Percentiles rank a stretch among this genome's conserved stretches.
phyloP scores from a whole-genome alignment of 139 green algal genomes.

The Edaphochlamys debaryana region DNA sequence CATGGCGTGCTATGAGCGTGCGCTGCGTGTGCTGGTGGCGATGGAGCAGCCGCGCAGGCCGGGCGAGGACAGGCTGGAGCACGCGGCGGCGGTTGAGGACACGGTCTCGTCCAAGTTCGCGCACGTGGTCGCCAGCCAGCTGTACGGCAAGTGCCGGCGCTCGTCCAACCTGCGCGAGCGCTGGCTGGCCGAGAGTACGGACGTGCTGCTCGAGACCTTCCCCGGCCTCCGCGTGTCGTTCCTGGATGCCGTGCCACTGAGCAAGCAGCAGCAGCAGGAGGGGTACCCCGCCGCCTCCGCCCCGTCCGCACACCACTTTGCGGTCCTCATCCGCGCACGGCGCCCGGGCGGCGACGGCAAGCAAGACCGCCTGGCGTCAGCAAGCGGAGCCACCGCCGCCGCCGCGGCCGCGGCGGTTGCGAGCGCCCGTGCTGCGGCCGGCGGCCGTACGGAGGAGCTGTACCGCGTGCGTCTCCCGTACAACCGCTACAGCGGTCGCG shows the following conservation, averaged over 20 bases:
- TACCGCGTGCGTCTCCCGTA: constrained; percentile 17
- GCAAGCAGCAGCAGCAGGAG: background rate
- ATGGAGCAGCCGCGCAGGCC: constrained; percentile 12
- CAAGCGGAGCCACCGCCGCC: background rate
- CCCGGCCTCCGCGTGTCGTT: constrained; percentile 29
- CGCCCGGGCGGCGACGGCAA: background rate
- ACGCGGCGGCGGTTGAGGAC: constrained; percentile 50
- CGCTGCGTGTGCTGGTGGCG: constrained; percentile 54
- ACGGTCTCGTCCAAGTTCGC: constrained; percentile 76
- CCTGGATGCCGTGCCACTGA: background rate
- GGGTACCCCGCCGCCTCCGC: background rate
- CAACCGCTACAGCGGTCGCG: constrained; percentile 21
- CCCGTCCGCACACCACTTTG: constrained; percentile 1
- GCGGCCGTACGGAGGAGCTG: constrained; percentile 23
- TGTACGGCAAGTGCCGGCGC: constrained; percentile 40
- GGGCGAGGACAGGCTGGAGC: background rate
- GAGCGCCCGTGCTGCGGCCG: background rate
- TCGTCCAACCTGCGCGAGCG: constrained; percentile 17
- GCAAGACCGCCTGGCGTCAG: background rate
- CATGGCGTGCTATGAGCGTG: constrained; percentile 77
- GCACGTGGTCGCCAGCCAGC: constrained; percentile 79
- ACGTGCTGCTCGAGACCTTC: constrained; percentile 42
- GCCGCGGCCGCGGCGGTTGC: background rate
- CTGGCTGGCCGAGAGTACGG: constrained; percentile 34
- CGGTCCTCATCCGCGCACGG: constrained; percentile 28